Evolutionary conservation across 192 early-diverging fungal genomes (phyloP).

Genomic region (Gonapodya prolifera): DNA sequence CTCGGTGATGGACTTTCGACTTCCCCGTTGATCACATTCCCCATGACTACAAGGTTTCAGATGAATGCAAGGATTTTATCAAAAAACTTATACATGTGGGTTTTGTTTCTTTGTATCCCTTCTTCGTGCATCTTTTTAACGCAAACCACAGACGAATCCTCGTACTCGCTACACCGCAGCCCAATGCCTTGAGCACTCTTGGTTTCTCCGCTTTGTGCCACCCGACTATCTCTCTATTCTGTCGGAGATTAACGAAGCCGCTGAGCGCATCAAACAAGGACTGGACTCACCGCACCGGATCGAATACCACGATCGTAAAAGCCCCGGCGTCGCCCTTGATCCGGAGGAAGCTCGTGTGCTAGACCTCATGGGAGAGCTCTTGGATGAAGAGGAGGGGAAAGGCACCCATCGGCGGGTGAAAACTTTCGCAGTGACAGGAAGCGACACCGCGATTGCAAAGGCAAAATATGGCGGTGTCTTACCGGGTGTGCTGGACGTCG

Average conservation of each 20-base stretch:
- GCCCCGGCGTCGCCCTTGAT: background rate
- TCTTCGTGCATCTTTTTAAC: background rate
- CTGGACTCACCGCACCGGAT: background rate
- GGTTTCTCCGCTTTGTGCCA: slow-evolving; percentile 14
- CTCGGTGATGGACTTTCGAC: background rate
- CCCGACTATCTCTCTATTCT: background rate
- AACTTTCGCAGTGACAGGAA: background rate
- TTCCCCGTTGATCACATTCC: background rate
- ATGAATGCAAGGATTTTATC: background rate
- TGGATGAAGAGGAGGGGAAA: background rate
- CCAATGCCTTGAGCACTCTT: slow-evolving; percentile 26
- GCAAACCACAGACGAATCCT: slow-evolving; percentile 17
- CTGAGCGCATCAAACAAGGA: background rate
- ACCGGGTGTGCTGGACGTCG: background rate
- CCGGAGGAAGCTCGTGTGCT: background rate
- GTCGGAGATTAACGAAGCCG: background rate
- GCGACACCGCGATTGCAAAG: background rate
- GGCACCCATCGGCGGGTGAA: background rate
- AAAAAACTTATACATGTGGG: background rate
- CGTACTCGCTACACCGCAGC: slow-evolving; percentile 18
- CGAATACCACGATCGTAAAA: background rate
- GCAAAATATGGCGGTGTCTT: background rate
- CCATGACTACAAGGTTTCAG: background rate
- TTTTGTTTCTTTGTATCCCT: background rate
- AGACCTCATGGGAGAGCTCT: background rate